Base-by-base conservation (phyloP, 768 basidiomycete species). In the Leucogyrophana mollusca region DNA sequence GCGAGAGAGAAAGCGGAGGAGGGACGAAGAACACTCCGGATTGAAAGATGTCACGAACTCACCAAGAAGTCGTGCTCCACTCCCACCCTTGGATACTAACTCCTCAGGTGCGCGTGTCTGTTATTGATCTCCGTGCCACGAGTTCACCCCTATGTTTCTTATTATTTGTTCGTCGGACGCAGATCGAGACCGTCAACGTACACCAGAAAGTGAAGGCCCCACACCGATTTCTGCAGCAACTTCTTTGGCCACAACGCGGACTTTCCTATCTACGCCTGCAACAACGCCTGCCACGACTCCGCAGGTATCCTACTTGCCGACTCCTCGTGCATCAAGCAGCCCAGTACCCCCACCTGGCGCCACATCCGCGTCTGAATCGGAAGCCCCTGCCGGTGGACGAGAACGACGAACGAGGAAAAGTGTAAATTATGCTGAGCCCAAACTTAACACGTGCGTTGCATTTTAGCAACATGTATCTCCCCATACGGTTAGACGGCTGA, bases 381-480 rank as follows among this genome's bases (percentile, higher is more conserved):
- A 68, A 16, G 52, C 57, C 11, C 52, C 57, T 25, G 48, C 33
- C 25, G 60, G 57, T 44, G 54, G 73, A 56, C 63, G 80, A 58
- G 59, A 78, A 77, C 67, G 83, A 75, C 70, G 78, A 41, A 62
- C 74, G 16, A 75, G 90, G 38, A 92, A 85, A 69, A 90, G 90
- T 55, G 71, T 93, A 38, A 92, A 92, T 61, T 92, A 93, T 54
- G 73, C 90, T 0, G 90, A 93, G 59, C 90, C 90, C 9, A 93
- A 91, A 60, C 74, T 93, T 18, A 91, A 92, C 62, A 92, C 88
- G 88, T 89, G 60, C 42, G 83, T 80, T 34, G 6, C 35, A 25
- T 40, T 18, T 16, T 42, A 8, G 46, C 22, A 10, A 41, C 45
- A 35, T 43, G 49, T 30, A 40, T 42, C 25, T 24, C 22, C 30